A percentile compares a stretch with the other conserved stretches of the same genome.
phyloP scores from a whole-genome alignment of 345 rosid genomes.

The Linum lewisii region DNA sequence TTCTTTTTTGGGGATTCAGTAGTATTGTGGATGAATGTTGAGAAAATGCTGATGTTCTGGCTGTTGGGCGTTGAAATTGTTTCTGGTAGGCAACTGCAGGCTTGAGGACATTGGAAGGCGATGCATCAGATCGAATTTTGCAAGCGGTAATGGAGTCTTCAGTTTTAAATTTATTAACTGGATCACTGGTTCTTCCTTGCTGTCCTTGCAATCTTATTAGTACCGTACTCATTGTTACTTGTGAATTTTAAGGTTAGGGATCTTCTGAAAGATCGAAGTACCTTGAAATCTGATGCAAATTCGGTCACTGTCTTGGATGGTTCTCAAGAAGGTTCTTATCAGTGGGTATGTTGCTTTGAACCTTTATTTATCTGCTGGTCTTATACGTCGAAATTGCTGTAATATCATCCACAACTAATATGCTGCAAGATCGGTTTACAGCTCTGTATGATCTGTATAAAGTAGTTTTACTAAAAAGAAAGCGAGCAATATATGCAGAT shows the following conservation, averaged over 20 bases:
- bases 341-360: slow-evolving; percentile 70
- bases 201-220: slow-evolving; percentile 2
- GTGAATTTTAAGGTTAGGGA: slow-evolving; percentile 56
- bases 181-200: slow-evolving; percentile 6
- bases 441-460: no score
- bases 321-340: slow-evolving; percentile 91
- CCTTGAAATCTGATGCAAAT: slow-evolving; percentile 48
- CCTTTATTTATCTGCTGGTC: background rate
- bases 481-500: no score
- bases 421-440: no score
- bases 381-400: background rate
- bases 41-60: slow-evolving; percentile 6
- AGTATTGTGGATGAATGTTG: background rate
- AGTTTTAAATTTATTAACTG: slow-evolving; percentile 4
- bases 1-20: slow-evolving; percentile 3
- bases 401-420: background rate
- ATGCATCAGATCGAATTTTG: slow-evolving; percentile 77
- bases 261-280: slow-evolving; percentile 67
- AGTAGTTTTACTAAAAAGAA: no score
- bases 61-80: slow-evolving; percentile 3
- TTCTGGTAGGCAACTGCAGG: slow-evolving; percentile 84
- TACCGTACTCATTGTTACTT: slow-evolving; percentile 12
- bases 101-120: slow-evolving; percentile 68
- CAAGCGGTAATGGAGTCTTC: slow-evolving; percentile 45
- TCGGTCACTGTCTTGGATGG: slow-evolving; percentile 85